These are phyloP conservation scores for Alternaria gaisen DNA, from an alignment of 2,329 filamentous ascomycete species.

Conservation along the genomic window DNA sequence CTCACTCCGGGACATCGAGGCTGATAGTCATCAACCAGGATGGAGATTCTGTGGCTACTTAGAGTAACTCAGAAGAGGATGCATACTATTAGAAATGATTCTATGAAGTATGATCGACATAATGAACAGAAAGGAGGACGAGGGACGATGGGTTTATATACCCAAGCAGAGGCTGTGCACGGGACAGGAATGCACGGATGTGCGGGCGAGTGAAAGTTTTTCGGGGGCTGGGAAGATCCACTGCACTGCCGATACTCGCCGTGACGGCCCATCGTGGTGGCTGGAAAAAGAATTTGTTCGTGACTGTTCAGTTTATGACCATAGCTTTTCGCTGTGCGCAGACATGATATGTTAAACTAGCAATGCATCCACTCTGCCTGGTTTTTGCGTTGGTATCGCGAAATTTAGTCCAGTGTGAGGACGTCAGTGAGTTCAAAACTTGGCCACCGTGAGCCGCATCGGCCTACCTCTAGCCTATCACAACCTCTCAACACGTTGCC, in stretches of 20 bases:
- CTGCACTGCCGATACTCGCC: background rate
- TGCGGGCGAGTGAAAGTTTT: background rate
- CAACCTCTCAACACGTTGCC: background rate
- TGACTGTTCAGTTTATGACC: background rate
- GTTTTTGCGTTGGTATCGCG: background rate
- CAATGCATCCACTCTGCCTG: background rate
- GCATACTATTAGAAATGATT: conserved; percentile 89
- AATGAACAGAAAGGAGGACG: conserved; percentile 1
- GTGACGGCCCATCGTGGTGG: background rate
- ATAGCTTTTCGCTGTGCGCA: background rate
- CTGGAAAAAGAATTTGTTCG: background rate
- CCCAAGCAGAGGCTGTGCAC: background rate
- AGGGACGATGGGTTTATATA: background rate
- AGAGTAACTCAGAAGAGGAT: conserved; percentile 91
- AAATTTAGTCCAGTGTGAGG: background rate
- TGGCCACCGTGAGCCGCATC: background rate
- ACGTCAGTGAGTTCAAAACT: background rate
- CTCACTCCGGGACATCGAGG: conserved; percentile 92
- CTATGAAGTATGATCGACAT: conserved; percentile 31
- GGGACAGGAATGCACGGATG: conserved; percentile 23
- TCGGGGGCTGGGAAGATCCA: background rate
- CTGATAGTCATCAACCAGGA: conserved; percentile 90
- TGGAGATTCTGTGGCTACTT: conserved; percentile 87
- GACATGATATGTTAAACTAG: background rate
- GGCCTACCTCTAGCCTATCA: background rate